phyloP scores from a whole-genome alignment of 371 early-diverging fungal genomes.

The Rhizopus sp. region DNA sequence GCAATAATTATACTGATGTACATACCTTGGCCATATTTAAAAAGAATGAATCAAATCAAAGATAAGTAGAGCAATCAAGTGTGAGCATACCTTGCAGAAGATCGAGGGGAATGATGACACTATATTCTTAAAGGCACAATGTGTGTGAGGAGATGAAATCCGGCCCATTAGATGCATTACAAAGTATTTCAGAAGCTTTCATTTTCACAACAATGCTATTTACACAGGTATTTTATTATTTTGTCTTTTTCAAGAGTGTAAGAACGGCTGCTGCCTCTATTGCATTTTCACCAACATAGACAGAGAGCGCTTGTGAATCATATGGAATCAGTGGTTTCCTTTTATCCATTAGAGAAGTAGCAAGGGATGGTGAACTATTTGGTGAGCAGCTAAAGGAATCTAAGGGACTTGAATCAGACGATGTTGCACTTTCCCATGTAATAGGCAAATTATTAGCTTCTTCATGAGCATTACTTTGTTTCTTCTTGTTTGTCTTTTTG shows the following conservation, averaged over 20 bases:
- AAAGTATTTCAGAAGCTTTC: too few relatives aligned
- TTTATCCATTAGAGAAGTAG: constrained; percentile 1
- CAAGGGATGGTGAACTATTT: constrained; percentile 11
- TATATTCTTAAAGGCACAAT: too few relatives aligned
- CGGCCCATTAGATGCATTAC: too few relatives aligned
- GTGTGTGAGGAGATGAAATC: too few relatives aligned
- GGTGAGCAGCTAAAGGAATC: constrained; percentile 23
- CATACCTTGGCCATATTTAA: too few relatives aligned
- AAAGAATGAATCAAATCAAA: too few relatives aligned
- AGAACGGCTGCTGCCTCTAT: constrained; percentile 49
- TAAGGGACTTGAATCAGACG: constrained; percentile 24
- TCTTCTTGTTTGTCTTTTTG: constrained; percentile 18
- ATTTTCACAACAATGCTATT: neutral
- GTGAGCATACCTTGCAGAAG: too few relatives aligned
- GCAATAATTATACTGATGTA: too few relatives aligned
- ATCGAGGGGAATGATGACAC: too few relatives aligned
- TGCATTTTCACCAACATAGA: constrained; percentile 36
- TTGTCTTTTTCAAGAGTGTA: constrained; percentile 39
- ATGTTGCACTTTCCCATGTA: constrained; percentile 11
- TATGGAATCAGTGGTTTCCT: constrained; percentile 1
- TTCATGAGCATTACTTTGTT: constrained; percentile 16
- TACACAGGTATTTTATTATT: neutral
- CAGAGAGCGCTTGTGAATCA: constrained; percentile 17
- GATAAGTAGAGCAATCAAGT: too few relatives aligned
- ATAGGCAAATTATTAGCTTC: neutral